These are phyloP conservation scores for Zarea fungicola DNA, from an alignment of 2,329 filamentous ascomycete genomes.

Conservation along the genomic window DNA sequence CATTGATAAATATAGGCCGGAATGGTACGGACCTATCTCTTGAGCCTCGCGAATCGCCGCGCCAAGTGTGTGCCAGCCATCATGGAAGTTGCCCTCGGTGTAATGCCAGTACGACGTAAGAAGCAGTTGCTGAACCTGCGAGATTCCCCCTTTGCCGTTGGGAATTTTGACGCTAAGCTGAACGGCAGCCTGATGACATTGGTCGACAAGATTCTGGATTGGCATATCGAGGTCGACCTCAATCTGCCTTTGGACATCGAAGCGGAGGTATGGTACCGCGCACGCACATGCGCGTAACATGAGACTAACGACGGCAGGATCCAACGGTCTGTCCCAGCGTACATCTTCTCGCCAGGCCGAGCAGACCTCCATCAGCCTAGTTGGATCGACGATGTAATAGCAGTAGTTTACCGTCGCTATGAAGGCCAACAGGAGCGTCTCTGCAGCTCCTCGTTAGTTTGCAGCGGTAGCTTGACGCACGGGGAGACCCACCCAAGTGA, in stretches of 20 bases:
- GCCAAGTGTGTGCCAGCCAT: not conserved
- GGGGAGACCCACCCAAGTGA: not conserved
- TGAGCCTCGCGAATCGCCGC: not conserved
- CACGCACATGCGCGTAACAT: not conserved
- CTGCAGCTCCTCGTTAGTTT: not conserved
- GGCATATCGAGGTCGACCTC: not conserved
- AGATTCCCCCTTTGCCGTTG: not conserved
- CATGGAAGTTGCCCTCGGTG: not conserved
- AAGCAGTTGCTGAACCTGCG: constrained; percentile 1
- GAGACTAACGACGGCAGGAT: not conserved
- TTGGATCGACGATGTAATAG: not conserved
- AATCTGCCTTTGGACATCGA: not conserved
- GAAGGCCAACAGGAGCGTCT: not conserved
- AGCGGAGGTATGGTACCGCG: not conserved
- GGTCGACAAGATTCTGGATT: not conserved
- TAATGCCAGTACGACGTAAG: not conserved
- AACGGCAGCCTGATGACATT: not conserved
- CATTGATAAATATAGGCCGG: not conserved
- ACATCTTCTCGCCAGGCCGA: not conserved
- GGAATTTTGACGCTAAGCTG: not conserved
- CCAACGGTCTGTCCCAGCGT: not conserved
- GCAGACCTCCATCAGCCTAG: not conserved
- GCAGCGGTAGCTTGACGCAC: not conserved
- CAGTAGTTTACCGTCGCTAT: not conserved
- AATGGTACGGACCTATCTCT: not conserved